Base-by-base conservation (phyloP, 768 basidiomycete species). In the Brasilioporus rufonigricans region DNA sequence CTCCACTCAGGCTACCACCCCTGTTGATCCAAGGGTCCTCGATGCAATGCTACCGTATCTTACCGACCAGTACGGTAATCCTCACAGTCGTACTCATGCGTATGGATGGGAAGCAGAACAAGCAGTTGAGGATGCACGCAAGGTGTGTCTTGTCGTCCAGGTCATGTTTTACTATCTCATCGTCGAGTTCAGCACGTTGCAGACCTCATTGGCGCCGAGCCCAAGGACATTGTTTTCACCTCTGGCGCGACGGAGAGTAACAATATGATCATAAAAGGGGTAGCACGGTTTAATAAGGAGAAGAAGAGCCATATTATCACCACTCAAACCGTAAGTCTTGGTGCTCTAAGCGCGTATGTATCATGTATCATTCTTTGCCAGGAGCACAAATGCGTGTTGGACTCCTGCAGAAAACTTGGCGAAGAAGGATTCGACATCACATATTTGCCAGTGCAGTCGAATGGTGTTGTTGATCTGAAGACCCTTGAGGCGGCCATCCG, bases 21-120 rank as follows among this genome's bases (percentile, higher is more conserved):
- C 97, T 19, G 85, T 97, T 52, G 97, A 99, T 70, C 97, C 97
- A 27, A 85, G 97, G 54, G 97, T 98, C 5, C 79, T 98, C 53
- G 97, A 98, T 73, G 86, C 89, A 18, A 99, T 98, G 96, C 77
- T 99, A 24, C 97, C 97, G 0, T 98, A 83, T 73, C 74, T 95
- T 60, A 96, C 94, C 5, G 92, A 98, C 69, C 92, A 93, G 69
- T 98, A 89, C 66, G 97, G 97, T 5, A 99, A 98, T 73, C 96
- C 97, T 10, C 97, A 98, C 69, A 95, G 93, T 70, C 85, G 97
- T 52, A 98, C 97, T 27, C 97, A 99, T 73, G 93, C 97, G 1
- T 99, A 98, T 71, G 97, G 97, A 4, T 99, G 97, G 97, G 97
- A 99, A 74, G 93, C 96, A 7, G 97, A 99, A 66, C 80, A 87